phyloP scores from a whole-genome alignment of 148 eudicot species.

The Rhododendron williamsianum region DNA sequence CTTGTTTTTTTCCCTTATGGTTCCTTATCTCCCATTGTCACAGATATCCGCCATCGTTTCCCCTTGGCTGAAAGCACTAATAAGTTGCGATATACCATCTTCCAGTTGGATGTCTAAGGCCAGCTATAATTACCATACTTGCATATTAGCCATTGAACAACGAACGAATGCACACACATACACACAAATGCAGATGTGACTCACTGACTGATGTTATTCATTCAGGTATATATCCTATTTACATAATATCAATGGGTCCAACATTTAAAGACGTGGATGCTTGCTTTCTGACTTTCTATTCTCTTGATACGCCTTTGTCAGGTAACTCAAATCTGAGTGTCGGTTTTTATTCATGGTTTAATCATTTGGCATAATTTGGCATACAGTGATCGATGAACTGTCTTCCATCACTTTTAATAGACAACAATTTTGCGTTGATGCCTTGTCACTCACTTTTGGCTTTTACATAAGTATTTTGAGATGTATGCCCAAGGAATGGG shows the following conservation, averaged over 20 bases:
- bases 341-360: neutral
- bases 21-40: too few relatives aligned
- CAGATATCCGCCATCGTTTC: too few relatives aligned
- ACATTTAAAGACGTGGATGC: conserved; percentile 79
- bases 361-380: neutral
- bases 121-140: conserved; percentile 9
- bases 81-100: too few relatives aligned
- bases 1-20: too few relatives aligned
- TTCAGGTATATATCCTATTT: conserved; percentile 91
- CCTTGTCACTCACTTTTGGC: neutral
- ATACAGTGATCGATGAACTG: neutral
- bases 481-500: neutral
- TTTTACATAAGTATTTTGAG: neutral
- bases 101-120: too few relatives aligned
- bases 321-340: conserved; percentile 28
- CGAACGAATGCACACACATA: neutral
- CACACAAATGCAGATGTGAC: neutral
- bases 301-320: conserved; percentile 53
- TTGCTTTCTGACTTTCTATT: conserved; percentile 82
- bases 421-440: neutral
- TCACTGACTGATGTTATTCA: neutral
- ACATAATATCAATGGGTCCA: conserved; percentile 82
- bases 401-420: neutral
- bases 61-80: too few relatives aligned
- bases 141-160: neutral